These are phyloP conservation scores for Chrysanthemum seticuspe DNA, from an alignment of 129 eudicot species.

Conservation along the genomic window DNA sequence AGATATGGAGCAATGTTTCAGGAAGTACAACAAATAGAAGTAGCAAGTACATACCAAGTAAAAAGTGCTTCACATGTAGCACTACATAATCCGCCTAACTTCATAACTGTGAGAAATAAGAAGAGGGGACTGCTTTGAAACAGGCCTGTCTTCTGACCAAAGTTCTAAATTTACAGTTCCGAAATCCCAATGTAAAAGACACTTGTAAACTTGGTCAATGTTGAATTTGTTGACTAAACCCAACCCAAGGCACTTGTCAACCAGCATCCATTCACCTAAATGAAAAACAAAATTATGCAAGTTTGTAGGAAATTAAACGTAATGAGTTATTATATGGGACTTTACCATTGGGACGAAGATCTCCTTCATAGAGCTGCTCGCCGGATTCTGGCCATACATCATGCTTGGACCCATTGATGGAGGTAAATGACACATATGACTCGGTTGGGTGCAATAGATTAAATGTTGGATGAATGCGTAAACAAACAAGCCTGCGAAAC, in stretches of 20 bases:
- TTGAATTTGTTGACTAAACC: conserved; percentile 73
- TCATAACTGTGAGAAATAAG: conserved; percentile 65
- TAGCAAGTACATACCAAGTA: conserved; percentile 9
- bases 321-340: background rate
- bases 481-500: conserved; percentile 81
- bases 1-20: conserved; percentile 3
- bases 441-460: conserved; percentile 66
- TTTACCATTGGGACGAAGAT: conserved; percentile 74
- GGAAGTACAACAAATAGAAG: conserved; percentile 14
- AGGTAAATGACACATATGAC: conserved; percentile 62
- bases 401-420: conserved; percentile 77
- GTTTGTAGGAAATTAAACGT: background rate
- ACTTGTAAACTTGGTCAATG: conserved; percentile 65
- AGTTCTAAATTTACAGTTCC: conserved; percentile 91
- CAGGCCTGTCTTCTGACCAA: conserved; percentile 90
- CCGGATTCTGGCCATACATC: conserved; percentile 74
- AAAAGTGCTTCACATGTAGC: background rate
- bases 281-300: background rate
- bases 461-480: conserved; percentile 86
- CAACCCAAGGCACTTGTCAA: conserved; percentile 74
- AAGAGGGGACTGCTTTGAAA: conserved; percentile 79
- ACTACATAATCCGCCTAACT: conserved; percentile 42
- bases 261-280: conserved; percentile 95
- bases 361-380: conserved; percentile 71
- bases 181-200: conserved; percentile 80